Percentiles rank a stretch among this genome's conserved stretches.
Conservation (phyloP, 805 yeast genomes). For the Starmerella tilneyi region DNA sequence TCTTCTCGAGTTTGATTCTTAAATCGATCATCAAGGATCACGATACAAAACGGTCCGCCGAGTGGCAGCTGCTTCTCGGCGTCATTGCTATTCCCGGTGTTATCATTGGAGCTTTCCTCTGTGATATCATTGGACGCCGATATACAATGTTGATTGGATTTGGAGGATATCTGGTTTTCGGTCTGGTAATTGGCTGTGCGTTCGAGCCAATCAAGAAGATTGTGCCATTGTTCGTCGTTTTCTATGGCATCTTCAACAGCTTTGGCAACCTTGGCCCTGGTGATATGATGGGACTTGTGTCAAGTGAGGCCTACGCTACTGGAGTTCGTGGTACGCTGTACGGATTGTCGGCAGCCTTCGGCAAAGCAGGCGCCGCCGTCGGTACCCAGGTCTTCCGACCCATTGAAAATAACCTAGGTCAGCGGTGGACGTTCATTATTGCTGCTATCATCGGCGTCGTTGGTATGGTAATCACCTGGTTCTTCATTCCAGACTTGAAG, state of each 20-base stretch:
- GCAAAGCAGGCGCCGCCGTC: conserved; percentile 77
- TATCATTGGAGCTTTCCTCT: conserved; percentile 53
- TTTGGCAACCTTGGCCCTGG: conserved; percentile 74
- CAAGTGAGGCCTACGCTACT: conserved; percentile 64
- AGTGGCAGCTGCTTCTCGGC: conserved; percentile 62
- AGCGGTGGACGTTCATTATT: conserved; percentile 66
- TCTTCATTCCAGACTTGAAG: conserved; percentile 56
- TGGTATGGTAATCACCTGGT: conserved; percentile 50
- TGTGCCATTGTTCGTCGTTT: conserved; percentile 53
- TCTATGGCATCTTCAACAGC: conserved; percentile 63
- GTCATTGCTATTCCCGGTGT: conserved; percentile 65
- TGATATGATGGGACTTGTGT: conserved; percentile 55
- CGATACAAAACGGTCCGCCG: conserved; percentile 47
- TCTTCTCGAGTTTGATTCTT: conserved; percentile 54
- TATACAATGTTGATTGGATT: conserved; percentile 64
- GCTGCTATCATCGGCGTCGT: conserved; percentile 62
- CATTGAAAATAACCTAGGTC: conserved; percentile 53
- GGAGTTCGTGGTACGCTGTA: conserved; percentile 68
- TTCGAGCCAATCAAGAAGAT: conserved; percentile 48
- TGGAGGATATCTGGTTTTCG: conserved; percentile 55
- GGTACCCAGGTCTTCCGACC: conserved; percentile 67
- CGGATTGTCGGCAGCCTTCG: conserved; percentile 68
- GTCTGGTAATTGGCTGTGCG: conserved; percentile 36
- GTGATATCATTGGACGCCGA: conserved; percentile 56
- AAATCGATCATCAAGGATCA: conserved; percentile 36